These are phyloP conservation scores for Cryptococcus maquisensis DNA, from an alignment of 1,284 basidiomycete genomes.

Conservation along the genomic window DNA sequence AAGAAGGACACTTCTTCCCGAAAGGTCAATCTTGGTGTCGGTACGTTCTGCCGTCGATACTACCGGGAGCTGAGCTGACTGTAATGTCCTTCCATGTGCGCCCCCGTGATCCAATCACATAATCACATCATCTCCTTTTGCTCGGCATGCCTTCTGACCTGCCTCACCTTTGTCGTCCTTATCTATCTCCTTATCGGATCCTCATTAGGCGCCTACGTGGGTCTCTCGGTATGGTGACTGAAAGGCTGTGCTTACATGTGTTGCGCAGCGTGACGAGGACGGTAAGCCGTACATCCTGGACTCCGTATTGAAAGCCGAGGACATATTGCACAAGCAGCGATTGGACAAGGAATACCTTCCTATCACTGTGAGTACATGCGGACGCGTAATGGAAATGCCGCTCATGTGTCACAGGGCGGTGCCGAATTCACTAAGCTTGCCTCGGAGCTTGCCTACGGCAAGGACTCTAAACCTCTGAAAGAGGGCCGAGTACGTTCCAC, in stretches of 20 bases:
- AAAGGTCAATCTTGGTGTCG: constrained; percentile 95
- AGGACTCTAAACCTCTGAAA: constrained; percentile 68
- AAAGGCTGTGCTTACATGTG: constrained; percentile 9
- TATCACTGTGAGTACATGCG: constrained; percentile 60
- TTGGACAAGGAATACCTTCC: constrained; percentile 97
- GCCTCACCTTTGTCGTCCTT: not conserved
- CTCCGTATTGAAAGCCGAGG: constrained; percentile 75
- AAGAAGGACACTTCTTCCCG: constrained; percentile 81
- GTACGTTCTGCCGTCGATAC: constrained; percentile 48
- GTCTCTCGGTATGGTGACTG: constrained; percentile 1
- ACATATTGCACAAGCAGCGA: constrained; percentile 58
- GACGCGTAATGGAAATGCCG: not conserved
- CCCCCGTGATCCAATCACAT: not conserved
- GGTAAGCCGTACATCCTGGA: constrained; percentile 94
- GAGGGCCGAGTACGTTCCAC: constrained; percentile 60
- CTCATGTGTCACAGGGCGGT: constrained; percentile 52
- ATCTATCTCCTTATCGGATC: not conserved
- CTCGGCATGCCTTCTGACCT: not conserved
- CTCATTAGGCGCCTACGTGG: constrained; percentile 33
- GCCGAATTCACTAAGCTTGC: constrained; percentile 84
- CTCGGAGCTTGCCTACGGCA: constrained; percentile 86
- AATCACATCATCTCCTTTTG: not conserved
- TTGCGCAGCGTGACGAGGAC: constrained; percentile 79
- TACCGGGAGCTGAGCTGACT: not conserved
- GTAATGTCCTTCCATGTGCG: not conserved